These are phyloP conservation scores for Erodium texanum DNA, from an alignment of 441 rosid genomes.

Conservation along the genomic window DNA sequence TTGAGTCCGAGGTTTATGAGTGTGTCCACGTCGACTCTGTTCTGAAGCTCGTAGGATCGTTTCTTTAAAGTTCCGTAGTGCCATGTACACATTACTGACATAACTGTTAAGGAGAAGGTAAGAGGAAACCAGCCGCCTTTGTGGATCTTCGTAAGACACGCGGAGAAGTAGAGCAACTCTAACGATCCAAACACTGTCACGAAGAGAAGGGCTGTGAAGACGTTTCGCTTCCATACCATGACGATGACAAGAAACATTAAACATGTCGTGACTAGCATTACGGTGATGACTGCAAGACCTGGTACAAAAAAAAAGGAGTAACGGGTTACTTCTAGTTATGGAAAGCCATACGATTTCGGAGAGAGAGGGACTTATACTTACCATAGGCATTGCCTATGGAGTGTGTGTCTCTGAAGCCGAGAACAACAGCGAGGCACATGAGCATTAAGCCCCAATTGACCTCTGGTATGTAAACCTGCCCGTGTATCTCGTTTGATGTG, in stretches of 20 bases:
- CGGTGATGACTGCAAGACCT: conserved; percentile 95
- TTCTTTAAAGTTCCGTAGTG: conserved; percentile 82
- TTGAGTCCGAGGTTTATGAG: conserved; percentile 86
- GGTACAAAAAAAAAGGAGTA: conserved; percentile 7
- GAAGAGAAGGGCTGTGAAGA: conserved; percentile 54
- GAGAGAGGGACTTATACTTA: too few species aligned
- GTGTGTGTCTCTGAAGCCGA: conserved; percentile 92
- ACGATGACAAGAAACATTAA: conserved; percentile 75
- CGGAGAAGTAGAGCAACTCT: conserved; percentile 89
- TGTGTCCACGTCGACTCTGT: conserved; percentile 91
- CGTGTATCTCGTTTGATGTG: conserved; percentile 88
- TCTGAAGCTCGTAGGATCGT: conserved; percentile 77
- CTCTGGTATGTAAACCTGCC: conserved; percentile 96
- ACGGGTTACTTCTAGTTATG: background rate
- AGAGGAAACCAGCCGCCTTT: conserved; percentile 99
- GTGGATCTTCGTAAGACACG: conserved; percentile 77
- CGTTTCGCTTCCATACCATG: conserved; percentile 84
- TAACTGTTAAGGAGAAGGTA: conserved; percentile 66
- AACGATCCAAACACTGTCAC: conserved; percentile 73
- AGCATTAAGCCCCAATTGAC: conserved; percentile 93
- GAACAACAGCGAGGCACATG: conserved; percentile 91
- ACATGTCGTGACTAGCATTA: conserved; percentile 89
- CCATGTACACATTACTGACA: conserved; percentile 88
- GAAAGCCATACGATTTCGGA: too few species aligned
- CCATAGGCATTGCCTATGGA: conserved; percentile 95